Percentiles rank a stretch among this genome's conserved stretches.
These are phyloP conservation scores for Funneliformis caledonium DNA, from an alignment of 371 early-diverging fungal species.

Conservation along the genomic window DNA sequence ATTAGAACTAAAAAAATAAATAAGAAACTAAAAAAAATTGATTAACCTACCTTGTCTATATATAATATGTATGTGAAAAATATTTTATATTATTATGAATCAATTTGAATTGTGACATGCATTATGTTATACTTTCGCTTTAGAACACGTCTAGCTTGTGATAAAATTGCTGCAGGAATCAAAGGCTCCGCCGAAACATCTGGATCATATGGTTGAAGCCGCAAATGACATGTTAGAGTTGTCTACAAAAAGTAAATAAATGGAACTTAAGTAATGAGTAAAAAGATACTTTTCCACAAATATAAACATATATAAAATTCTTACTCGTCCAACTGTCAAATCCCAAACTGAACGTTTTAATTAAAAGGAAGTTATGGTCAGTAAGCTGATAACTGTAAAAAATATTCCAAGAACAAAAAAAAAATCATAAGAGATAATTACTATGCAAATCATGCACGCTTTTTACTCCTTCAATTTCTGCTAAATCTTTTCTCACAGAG, in stretches of 20 bases:
- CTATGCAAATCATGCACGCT: constrained; percentile 32
- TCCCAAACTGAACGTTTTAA: constrained; percentile 21
- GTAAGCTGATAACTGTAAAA: background rate
- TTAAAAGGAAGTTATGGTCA: background rate
- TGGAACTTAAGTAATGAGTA: background rate
- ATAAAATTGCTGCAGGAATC: background rate
- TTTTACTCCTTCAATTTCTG: constrained; percentile 24
- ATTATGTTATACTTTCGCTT: constrained; percentile 3
- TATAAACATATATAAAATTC: background rate
- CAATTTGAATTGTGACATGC: constrained; percentile 33
- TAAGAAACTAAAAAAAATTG: background rate
- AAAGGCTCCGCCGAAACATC: background rate
- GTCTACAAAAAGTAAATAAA: constrained; percentile 12
- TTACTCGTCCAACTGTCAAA: constrained; percentile 29
- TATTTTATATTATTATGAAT: background rate
- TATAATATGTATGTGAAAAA: background rate
- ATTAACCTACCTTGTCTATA: background rate
- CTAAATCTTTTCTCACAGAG: constrained; percentile 15
- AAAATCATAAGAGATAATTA: background rate
- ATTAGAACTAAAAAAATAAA: background rate
- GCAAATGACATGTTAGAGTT: constrained; percentile 20
- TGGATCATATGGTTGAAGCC: constrained; percentile 3
- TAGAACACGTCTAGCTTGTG: constrained; percentile 14
- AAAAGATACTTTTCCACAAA: background rate
- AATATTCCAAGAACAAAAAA: background rate